Evolutionary conservation across 148 eudicot species (phyloP), one percentile per base, ranked within the genome.

Genomic region (Spergularia marina): DNA sequence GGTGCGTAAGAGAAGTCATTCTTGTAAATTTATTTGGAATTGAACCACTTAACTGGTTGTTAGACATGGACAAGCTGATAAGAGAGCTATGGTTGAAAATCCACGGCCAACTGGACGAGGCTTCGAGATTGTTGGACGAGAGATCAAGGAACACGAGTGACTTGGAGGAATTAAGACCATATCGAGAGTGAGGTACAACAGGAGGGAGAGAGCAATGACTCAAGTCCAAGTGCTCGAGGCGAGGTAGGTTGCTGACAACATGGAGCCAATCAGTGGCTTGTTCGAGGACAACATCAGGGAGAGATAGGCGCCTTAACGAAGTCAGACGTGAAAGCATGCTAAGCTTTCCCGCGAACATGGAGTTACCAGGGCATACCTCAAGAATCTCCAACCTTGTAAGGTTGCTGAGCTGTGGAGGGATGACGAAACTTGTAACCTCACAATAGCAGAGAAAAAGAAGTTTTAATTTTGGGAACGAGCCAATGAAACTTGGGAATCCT

Each of bases 71-170:
- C 16, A 75, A 2, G 15, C 40, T 49, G 23, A n/a, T 39, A 8
- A 76, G 74, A 63, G 74, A 49, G 67, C 49, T 68, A 17, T 49
- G 68, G n/a, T 76, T 76, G 79, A 69, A 76, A 5, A 76, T 40
- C 79, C 79, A 76, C 47, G 67, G 25, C 79, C 79, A 76, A 44
- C 21, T 69, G 10, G 74, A 47, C 12, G 68, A 76, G 14, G 68
- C 21, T 39, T 69, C 5, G 16, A 82, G 76, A 10, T 44, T 4
- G 66, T 61, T 82, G 14, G 5, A 2, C 20, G 78, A 68, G 12
- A 82, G 76, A 70, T 76, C 70, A 21, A 79, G 59, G 65, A 75
- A 39, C 12, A 30, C 67, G 59, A 83, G 85, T 12, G 79, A 69
- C 68, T 76, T 76, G 55, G 74, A 68, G 34, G 66, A 76, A 68